A percentile compares a stretch with the other conserved stretches of the same genome.
These are phyloP conservation scores for Alternaria ventricosa DNA, from an alignment of 2,329 filamentous ascomycete genomes.

Conservation along the genomic window DNA sequence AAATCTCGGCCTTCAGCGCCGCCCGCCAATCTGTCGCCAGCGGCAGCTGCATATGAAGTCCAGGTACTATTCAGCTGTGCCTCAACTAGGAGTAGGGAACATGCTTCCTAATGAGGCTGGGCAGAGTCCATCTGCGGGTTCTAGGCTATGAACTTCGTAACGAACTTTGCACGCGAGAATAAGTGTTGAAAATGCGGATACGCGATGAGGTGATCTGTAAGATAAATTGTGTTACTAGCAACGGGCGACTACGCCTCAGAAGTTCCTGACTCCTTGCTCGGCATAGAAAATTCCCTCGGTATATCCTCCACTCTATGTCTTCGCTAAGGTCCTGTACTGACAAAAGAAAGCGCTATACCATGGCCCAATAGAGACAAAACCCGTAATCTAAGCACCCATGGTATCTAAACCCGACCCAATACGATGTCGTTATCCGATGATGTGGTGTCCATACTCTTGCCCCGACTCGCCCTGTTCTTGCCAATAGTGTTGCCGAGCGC, in stretches of 20 bases:
- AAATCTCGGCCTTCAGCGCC: neutral
- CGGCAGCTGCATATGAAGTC: neutral
- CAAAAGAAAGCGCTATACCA: neutral
- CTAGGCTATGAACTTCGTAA: neutral
- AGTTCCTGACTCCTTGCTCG: neutral
- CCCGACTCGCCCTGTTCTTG: slow-evolving; percentile 13
- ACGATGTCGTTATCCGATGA: slow-evolving; percentile 27
- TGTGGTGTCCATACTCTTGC: slow-evolving; percentile 24
- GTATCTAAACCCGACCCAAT: neutral
- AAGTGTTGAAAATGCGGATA: neutral
- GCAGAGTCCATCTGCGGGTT: neutral
- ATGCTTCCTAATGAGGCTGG: neutral
- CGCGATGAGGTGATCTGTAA: neutral
- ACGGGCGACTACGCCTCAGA: neutral
- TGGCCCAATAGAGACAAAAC: neutral
- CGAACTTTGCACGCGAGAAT: neutral
- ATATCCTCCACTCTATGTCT: neutral
- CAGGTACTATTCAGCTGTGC: neutral
- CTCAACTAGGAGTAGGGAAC: neutral
- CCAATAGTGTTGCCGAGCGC: slow-evolving; percentile 34
- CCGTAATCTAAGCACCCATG: neutral
- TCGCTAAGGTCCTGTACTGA: neutral
- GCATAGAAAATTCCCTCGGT: neutral
- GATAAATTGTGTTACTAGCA: neutral
- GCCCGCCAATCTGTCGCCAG: neutral